These are phyloP conservation scores for Protea cynaroides DNA, from an alignment of 164 flowering plant species.

Conservation along the genomic window DNA sequence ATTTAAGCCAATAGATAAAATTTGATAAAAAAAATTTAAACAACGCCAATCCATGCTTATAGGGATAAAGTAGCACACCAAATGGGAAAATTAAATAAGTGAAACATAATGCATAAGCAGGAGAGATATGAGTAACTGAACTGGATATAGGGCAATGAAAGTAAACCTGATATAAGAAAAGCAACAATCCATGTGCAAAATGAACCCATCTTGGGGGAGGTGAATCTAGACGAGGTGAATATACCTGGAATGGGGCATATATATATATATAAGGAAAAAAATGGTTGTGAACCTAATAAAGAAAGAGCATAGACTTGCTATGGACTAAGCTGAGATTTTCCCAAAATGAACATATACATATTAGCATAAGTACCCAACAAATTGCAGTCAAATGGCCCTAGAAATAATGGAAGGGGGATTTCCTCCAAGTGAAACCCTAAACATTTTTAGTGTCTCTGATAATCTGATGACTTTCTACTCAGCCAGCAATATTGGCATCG, in stretches of 20 bases:
- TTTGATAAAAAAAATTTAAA: not conserved
- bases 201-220: conserved; percentile 99
- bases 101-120: not conserved
- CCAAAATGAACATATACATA: too few relatives aligned
- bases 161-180: conserved; percentile 90
- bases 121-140: not conserved
- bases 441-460: too few relatives aligned
- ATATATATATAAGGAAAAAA: not conserved
- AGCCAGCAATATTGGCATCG: too few relatives aligned
- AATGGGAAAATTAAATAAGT: not conserved
- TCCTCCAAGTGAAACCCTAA: too few relatives aligned
- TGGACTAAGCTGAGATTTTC: too few relatives aligned
- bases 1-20: too few relatives aligned
- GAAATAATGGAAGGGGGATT: too few relatives aligned
- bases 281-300: not conserved
- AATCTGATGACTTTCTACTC: too few relatives aligned
- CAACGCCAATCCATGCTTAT: not conserved
- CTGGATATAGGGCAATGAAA: not conserved
- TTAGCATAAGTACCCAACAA: too few relatives aligned
- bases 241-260: conserved; percentile 45
- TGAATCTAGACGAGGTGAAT: conserved; percentile 89
- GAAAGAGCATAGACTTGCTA: too few relatives aligned
- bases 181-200: conserved; percentile 90
- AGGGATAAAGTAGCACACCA: not conserved
- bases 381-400: too few relatives aligned